These are phyloP conservation scores for Botryotinia globosa DNA, from an alignment of 2,329 filamentous ascomycete genomes.

Conservation along the genomic window DNA sequence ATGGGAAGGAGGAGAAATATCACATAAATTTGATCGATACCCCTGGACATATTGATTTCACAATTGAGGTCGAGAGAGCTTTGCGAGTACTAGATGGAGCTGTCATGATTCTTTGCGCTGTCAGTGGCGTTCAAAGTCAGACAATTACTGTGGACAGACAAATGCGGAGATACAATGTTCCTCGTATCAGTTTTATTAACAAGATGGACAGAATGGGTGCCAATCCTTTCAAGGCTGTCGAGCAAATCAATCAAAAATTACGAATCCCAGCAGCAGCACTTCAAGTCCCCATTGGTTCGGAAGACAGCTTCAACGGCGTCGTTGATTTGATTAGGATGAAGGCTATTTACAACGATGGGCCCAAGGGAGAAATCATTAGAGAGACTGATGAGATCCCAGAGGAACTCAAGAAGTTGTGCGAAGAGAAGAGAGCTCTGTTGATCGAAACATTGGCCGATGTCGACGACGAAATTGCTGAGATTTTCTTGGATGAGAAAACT, in stretches of 20 bases:
- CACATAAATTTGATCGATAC: conserved; percentile 99
- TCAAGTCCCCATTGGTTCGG: conserved; percentile 88
- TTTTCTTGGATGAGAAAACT: conserved; percentile 83
- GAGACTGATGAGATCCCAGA: conserved; percentile 78
- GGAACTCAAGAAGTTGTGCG: conserved; percentile 70
- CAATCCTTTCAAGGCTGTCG: conserved; percentile 95
- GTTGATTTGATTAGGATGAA: conserved; percentile 92
- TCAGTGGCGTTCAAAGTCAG: conserved; percentile 95
- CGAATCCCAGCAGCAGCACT: conserved; percentile 90
- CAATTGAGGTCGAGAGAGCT: conserved; percentile 95
- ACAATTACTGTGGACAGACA: conserved; percentile 98
- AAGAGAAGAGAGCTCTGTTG: conserved; percentile 79
- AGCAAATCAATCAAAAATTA: conserved; percentile 96
- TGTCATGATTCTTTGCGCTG: conserved; percentile 97
- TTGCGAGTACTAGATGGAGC: conserved; percentile 92
- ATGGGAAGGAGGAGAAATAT: conserved; percentile 84
- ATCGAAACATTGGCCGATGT: conserved; percentile 97
- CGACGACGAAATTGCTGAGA: conserved; percentile 94
- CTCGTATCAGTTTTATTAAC: conserved; percentile 93
- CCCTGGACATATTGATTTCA: conserved; percentile 98
- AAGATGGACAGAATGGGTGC: conserved; percentile 99
- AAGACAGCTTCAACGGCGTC: conserved; percentile 89
- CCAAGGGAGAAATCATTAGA: conserved; percentile 72
- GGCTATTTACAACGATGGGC: conserved; percentile 87
- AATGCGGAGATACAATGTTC: conserved; percentile 98